phyloP scores from a whole-genome alignment of 2,329 filamentous ascomycete species.

The Paecilomyces formosus region DNA sequence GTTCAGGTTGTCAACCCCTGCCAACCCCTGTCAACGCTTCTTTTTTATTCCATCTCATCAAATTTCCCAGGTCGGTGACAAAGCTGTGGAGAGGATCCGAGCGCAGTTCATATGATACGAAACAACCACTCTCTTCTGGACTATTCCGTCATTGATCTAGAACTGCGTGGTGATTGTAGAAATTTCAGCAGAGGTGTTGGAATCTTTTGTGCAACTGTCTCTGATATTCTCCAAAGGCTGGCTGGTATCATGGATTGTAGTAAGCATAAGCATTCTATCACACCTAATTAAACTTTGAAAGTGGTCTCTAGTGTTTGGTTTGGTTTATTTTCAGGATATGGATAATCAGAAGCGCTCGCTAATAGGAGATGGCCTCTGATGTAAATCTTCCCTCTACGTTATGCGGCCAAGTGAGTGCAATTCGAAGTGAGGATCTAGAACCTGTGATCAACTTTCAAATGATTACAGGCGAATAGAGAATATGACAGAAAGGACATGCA shows the following conservation, averaged over 20 bases:
- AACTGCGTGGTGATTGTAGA: neutral
- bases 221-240: neutral
- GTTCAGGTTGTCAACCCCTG: neutral
- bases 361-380: neutral
- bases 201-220: neutral
- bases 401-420: neutral
- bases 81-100: neutral
- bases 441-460: neutral
- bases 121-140: neutral
- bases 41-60: neutral
- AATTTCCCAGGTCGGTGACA: neutral
- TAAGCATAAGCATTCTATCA: neutral
- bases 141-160: neutral
- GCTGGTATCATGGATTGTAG: neutral
- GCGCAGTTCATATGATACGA: neutral
- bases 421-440: neutral
- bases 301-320: neutral
- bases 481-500: neutral
- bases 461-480: neutral
- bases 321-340: neutral
- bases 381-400: neutral
- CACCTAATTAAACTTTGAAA: neutral
- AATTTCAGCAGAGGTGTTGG: neutral
- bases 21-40: too few relatives aligned
- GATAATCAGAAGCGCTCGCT: neutral